Percentiles rank a stretch among this genome's conserved stretches.
These are phyloP conservation scores for Picea sitchensis DNA, from an alignment of 75 land plant genomes.

Conservation along the genomic window DNA sequence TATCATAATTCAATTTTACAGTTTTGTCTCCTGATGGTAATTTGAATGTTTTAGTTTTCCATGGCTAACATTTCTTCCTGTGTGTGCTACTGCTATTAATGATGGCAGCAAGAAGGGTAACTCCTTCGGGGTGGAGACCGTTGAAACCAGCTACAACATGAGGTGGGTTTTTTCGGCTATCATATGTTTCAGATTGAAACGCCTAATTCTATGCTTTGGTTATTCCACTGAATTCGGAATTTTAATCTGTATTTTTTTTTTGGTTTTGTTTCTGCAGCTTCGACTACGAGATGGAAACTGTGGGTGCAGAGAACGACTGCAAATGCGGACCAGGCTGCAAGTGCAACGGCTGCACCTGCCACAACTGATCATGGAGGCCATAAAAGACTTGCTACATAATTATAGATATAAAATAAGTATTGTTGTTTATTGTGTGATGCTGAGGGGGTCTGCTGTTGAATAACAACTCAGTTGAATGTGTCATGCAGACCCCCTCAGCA, in stretches of 20 bases:
- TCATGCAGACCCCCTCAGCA: too few relatives aligned
- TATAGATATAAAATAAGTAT: too few relatives aligned
- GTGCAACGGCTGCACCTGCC: not conserved
- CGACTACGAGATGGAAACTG: not conserved
- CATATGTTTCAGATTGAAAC: too few relatives aligned
- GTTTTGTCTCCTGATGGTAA: too few relatives aligned
- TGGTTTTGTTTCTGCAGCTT: not conserved
- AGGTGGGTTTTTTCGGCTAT: not conserved
- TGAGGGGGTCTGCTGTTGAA: too few relatives aligned
- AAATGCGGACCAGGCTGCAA: not conserved
- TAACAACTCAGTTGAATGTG: too few relatives aligned
- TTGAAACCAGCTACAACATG: constrained; percentile 3
- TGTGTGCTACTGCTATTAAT: not conserved
- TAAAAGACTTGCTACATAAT: too few relatives aligned
- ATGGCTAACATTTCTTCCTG: not conserved
- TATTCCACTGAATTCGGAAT: too few relatives aligned
- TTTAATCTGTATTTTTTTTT: too few relatives aligned
- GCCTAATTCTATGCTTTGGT: too few relatives aligned
- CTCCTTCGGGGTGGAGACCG: not conserved
- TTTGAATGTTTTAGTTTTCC: not conserved
- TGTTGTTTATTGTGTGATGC: too few relatives aligned
- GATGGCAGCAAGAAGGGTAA: not conserved
- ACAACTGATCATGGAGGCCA: not conserved
- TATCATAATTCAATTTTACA: not conserved
- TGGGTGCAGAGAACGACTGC: not conserved